Evolutionary conservation across 2,329 filamentous ascomycete species (phyloP).

Genomic region (Verticillium tricorpus): DNA sequence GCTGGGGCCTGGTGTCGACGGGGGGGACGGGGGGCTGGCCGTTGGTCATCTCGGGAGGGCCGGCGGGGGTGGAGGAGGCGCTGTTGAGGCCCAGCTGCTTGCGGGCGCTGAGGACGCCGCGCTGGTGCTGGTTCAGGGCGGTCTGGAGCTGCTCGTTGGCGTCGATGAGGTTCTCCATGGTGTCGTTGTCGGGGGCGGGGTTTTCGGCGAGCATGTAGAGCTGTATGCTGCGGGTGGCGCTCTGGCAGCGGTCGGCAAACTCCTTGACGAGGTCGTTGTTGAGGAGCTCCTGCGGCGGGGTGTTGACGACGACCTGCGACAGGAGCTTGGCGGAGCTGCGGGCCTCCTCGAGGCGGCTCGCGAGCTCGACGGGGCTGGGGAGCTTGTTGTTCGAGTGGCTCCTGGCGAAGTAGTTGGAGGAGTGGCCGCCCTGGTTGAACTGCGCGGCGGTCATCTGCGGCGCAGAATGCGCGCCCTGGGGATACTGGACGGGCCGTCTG

Average conservation of each 20-base stretch:
- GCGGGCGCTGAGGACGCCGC: constrained; percentile 63
- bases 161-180: constrained; percentile 88
- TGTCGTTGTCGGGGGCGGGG: constrained; percentile 85
- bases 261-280: constrained; percentile 87
- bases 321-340: constrained; percentile 86
- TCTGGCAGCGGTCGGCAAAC: constrained; percentile 81
- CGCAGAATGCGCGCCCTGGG: neutral
- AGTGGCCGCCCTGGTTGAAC: constrained; percentile 26
- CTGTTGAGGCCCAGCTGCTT: constrained; percentile 45
- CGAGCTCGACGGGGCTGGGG: constrained; percentile 72
- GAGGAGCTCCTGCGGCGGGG: constrained; percentile 69
- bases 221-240: constrained; percentile 77
- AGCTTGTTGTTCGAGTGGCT: constrained; percentile 42
- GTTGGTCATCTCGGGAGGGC: constrained; percentile 9
- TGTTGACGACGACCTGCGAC: constrained; percentile 86
- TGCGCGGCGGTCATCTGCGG: neutral
- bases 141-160: constrained; percentile 88
- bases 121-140: constrained; percentile 78
- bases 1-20: constrained; percentile 19
- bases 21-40: constrained; percentile 22
- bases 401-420: constrained; percentile 55
- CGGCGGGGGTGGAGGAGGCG: constrained; percentile 19
- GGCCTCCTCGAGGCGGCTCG: constrained; percentile 82
- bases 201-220: constrained; percentile 76
- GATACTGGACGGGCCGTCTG: neutral